phyloP scores from a whole-genome alignment of 2,329 filamentous ascomycete genomes.

The Neoscytalidium dimidiatum region DNA sequence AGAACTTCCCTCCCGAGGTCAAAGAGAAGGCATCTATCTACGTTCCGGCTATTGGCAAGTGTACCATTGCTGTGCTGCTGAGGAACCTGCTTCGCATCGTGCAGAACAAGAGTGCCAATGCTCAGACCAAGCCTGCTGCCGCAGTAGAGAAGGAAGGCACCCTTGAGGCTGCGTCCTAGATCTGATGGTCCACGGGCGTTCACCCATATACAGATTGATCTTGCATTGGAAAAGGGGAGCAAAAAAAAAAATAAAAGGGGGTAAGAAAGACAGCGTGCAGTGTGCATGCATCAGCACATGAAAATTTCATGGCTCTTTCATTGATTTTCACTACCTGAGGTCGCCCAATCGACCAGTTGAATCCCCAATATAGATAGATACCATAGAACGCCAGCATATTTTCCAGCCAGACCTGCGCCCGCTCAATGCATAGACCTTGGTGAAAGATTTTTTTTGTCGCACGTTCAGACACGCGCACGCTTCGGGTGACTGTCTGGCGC shows the following conservation, averaged over 20 bases:
- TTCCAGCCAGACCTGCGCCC: constrained; percentile 19
- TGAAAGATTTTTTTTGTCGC: constrained; percentile 9
- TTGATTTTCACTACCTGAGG: constrained; percentile 13
- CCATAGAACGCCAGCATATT: constrained; percentile 20
- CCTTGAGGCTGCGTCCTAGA: constrained; percentile 20
- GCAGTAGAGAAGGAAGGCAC: constrained; percentile 24
- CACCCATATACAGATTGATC: neutral
- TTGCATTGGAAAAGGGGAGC: neutral
- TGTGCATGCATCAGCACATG: no score
- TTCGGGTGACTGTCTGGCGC: constrained; percentile 15
- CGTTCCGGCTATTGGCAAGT: constrained; percentile 94
- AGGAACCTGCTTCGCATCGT: constrained; percentile 72
- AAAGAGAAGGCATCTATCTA: constrained; percentile 98
- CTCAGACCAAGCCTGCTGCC: constrained; percentile 21
- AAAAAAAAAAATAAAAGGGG: neutral
- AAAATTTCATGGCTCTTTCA: neutral
- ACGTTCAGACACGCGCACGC: constrained; percentile 17
- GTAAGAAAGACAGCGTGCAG: neutral
- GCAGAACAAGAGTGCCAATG: constrained; percentile 42
- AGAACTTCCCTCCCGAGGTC: constrained; percentile 85
- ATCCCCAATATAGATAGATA: constrained; percentile 14
- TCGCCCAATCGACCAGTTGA: neutral
- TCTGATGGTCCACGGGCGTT: no score
- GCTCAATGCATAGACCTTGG: constrained; percentile 16
- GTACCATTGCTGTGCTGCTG: constrained; percentile 89